Percentiles rank a stretch among this genome's conserved stretches.
Conservation (phyloP, 371 early-diverging fungal genomes). For the Zychaea mexicana region DNA sequence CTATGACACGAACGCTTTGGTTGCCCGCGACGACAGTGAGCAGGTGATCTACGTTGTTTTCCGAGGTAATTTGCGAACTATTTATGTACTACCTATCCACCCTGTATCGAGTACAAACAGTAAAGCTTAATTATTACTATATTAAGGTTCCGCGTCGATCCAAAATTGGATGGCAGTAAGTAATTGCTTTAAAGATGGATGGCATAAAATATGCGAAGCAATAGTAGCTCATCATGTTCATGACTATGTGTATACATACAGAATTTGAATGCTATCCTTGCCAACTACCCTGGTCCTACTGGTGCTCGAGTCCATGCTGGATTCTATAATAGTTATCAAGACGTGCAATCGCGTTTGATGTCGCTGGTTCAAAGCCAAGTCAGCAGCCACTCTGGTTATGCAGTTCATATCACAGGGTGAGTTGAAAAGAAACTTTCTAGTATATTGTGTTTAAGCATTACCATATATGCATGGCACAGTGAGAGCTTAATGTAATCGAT, state of each 20-base stretch:
- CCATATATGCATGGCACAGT: no score
- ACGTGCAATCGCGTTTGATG: slow-evolving; percentile 13
- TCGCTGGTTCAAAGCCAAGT: slow-evolving; percentile 6
- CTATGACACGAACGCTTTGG: slow-evolving; percentile 18
- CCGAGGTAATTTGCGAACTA: slow-evolving; percentile 13
- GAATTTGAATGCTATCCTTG: slow-evolving; percentile 12
- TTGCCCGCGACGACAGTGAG: slow-evolving; percentile 17
- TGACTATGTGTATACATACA: neutral
- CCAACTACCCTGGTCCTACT: slow-evolving; percentile 11
- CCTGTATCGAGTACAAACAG: no score
- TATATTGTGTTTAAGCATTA: neutral
- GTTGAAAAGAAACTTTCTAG: no score
- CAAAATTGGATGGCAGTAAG: slow-evolving; percentile 23
- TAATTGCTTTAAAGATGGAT: neutral
- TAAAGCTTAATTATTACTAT: neutral
- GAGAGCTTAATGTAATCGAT: no score
- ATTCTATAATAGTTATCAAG: slow-evolving; percentile 15
- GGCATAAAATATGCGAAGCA: no score
- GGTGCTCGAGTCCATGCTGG: slow-evolving; percentile 22
- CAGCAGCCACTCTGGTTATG: slow-evolving; percentile 17
- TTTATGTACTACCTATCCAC: neutral
- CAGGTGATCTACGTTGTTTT: slow-evolving; percentile 25
- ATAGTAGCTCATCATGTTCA: neutral
- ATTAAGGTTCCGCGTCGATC: slow-evolving; percentile 19
- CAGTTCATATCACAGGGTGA: slow-evolving; percentile 20